Base-by-base conservation (phyloP, 2,329 filamentous ascomycete species). In the Clonostachys sp. region DNA sequence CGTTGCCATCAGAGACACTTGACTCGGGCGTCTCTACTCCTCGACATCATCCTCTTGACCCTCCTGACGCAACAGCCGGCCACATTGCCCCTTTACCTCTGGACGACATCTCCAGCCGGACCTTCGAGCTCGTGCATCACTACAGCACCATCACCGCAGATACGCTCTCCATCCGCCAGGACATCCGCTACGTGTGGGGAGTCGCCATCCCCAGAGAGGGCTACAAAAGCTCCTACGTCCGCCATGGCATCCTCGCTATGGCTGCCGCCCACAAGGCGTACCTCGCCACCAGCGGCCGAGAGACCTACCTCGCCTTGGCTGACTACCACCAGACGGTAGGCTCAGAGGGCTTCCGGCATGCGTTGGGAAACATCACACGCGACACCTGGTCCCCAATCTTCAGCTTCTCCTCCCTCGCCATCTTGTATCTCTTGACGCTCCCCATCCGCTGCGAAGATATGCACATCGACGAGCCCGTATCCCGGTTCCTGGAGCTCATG, bases 61-160 rank as follows among this genome's bases (percentile, higher is more conserved):
- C 40, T 7, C 17, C 13, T 2, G 40, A 24, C 40, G 24, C 40
- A 17, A 17, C 38, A 14, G 24, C 45, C 18, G 16, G 39, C 20
- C 49, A 53, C 41, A 58, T 57, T 20, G 51, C 55, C 13, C 57
- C 58, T 4, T 57, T 55, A 24, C 50, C 58, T 13, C 50, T 54
- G 8, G 50, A 56, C 6, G 55, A 59, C 34, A 50, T 57, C 33
- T 49, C 51, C 51, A 45, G 47, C 18, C 51, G 50, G 14, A 55
- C 56, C 33, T 49, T 61, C 18, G 61, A 64, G 41, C 53, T 64
- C 16, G 60, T 64, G 56, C 61, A 64, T 34, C 61, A 64, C 42
- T 64, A 54, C 44, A 52, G 54, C 45, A 61, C 58, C 5, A 43
- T 56, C 4, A 63, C 61, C 2, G 55, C 52, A 7, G 41, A 55